phyloP scores from a whole-genome alignment of 2,329 filamentous ascomycete genomes.

The Neofusicoccum kwambonambiense region DNA sequence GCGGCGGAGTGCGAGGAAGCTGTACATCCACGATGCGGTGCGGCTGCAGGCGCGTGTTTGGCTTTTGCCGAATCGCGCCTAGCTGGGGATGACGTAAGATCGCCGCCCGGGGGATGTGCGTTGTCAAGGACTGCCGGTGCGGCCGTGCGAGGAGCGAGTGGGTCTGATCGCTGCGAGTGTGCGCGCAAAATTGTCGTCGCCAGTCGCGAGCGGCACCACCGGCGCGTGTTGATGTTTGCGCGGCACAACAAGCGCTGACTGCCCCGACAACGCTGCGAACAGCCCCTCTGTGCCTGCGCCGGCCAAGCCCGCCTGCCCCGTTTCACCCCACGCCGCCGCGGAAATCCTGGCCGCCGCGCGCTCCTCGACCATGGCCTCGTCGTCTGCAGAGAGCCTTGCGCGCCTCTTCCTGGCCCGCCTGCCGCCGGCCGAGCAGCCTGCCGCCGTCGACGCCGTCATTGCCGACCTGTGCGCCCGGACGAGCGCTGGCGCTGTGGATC shows the following conservation, averaged over 20 bases:
- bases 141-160: constrained; percentile 6
- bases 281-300: too few relatives aligned
- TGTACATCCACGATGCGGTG: not conserved
- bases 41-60: constrained; percentile 13
- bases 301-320: not conserved
- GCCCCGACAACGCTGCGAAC: not conserved
- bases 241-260: not conserved
- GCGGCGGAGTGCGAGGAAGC: constrained; percentile 9
- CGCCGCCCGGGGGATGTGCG: constrained; percentile 11
- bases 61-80: constrained; percentile 13
- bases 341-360: not conserved
- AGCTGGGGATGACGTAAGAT: constrained; percentile 10
- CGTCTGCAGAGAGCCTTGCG: constrained; percentile 11
- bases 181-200: not conserved
- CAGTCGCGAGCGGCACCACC: not conserved
- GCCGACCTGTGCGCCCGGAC: not conserved
- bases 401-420: constrained; percentile 19
- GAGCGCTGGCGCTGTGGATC: not conserved
- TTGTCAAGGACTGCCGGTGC: not conserved
- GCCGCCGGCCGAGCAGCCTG: constrained; percentile 3
- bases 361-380: constrained; percentile 12
- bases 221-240: constrained; percentile 1
- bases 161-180: constrained; percentile 1
- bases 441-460: constrained; percentile 11
- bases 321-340: not conserved